Evolutionary conservation across 345 rosid genomes (phyloP).

Genomic region (Lepidium didymum): DNA sequence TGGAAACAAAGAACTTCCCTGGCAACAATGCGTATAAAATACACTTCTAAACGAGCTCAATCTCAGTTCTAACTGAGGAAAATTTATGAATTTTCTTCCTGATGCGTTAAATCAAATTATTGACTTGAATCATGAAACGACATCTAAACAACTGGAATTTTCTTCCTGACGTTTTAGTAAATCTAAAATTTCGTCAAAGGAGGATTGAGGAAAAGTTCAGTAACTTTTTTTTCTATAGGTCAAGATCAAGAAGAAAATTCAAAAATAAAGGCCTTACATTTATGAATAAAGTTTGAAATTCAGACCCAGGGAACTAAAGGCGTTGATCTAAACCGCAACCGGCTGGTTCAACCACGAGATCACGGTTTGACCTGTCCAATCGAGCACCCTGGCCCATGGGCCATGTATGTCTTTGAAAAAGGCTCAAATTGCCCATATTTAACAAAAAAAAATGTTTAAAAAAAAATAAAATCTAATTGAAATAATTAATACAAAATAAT

Average conservation of each 20-base stretch:
- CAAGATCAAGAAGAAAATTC: no score
- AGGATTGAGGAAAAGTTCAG: not conserved
- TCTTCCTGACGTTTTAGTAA: not conserved
- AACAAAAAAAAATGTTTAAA: no score
- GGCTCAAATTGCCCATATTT: not conserved
- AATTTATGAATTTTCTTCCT: not conserved
- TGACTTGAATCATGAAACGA: not conserved
- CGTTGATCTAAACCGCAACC: not conserved
- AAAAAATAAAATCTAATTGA: no score
- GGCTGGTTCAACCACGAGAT: not conserved
- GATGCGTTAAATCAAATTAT: not conserved
- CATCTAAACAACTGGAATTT: not conserved
- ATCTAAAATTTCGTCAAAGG: not conserved
- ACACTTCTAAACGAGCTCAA: not conserved
- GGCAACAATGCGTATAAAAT: not conserved
- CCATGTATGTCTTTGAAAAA: not conserved
- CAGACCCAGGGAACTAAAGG: not conserved
- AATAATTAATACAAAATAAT: no score
- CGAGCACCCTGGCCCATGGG: not conserved
- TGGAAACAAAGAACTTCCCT: not conserved
- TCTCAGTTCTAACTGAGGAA: not conserved
- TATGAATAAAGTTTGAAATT: not conserved
- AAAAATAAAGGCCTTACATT: no score
- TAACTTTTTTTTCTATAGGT: not conserved
- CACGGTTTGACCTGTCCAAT: not conserved